Conservation (phyloP, 1,284 basidiomycete genomes). For the Athelia sp. region DNA sequence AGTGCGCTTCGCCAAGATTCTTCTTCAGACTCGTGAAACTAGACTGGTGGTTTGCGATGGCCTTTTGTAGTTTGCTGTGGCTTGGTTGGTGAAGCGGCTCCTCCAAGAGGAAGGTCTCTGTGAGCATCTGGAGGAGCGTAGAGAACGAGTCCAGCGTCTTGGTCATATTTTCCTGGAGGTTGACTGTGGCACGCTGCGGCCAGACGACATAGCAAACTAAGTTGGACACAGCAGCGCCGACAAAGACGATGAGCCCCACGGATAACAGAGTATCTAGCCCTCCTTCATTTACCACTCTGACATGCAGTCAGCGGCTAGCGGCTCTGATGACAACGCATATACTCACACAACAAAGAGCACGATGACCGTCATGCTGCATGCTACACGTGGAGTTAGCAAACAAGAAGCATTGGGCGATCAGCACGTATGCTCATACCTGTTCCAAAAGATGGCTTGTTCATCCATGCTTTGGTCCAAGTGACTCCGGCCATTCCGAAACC, state of each 20-base stretch:
- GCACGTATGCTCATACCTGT: constrained; percentile 57
- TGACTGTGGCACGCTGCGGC: constrained; percentile 79
- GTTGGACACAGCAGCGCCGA: constrained; percentile 78
- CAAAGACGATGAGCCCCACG: constrained; percentile 73
- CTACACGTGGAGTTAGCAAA: constrained; percentile 29
- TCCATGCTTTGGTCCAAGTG: constrained; percentile 88
- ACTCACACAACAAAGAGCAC: constrained; percentile 81
- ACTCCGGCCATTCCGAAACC: constrained; percentile 78
- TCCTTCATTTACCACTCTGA: constrained; percentile 80
- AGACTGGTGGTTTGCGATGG: constrained; percentile 78
- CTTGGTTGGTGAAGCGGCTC: constrained; percentile 51
- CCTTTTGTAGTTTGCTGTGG: constrained; percentile 62
- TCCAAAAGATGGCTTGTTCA: constrained; percentile 86
- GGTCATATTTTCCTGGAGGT: constrained; percentile 81
- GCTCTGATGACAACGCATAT: not conserved
- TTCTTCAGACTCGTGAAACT: constrained; percentile 87
- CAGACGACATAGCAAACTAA: constrained; percentile 80
- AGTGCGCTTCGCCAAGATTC: constrained; percentile 78
- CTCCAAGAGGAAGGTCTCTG: constrained; percentile 81
- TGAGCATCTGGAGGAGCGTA: constrained; percentile 77
- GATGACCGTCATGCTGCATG: constrained; percentile 88
- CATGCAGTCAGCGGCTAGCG: constrained; percentile 28
- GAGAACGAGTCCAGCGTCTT: constrained; percentile 85
- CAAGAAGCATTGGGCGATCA: too few relatives aligned
- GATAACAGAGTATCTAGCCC: constrained; percentile 69